phyloP scores from a whole-genome alignment of 2,329 filamentous ascomycete species.

The Pseudogymnoascus sp. region DNA sequence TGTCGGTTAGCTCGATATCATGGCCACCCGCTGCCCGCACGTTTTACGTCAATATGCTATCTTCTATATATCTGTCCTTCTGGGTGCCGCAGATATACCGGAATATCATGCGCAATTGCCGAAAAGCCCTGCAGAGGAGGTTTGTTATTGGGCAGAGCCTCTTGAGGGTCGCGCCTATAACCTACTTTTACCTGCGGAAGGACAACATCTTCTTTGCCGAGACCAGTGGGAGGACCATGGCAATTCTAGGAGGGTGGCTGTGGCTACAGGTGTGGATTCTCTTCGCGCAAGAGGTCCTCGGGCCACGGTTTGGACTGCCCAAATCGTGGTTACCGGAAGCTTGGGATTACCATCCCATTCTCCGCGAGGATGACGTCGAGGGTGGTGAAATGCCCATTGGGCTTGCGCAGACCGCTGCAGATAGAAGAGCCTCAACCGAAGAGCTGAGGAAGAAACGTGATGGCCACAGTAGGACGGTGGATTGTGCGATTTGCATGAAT shows the following conservation, averaged over 20 bases:
- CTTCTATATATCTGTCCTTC: constrained; percentile 74
- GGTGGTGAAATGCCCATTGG: constrained; percentile 75
- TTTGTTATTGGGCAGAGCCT: constrained; percentile 80
- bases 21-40: constrained; percentile 50
- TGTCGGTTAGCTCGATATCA: constrained; percentile 50
- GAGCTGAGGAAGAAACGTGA: constrained; percentile 34
- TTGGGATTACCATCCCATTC: constrained; percentile 91
- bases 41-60: constrained; percentile 53
- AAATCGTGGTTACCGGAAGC: constrained; percentile 60
- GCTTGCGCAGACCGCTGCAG: constrained; percentile 36
- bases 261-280: constrained; percentile 78
- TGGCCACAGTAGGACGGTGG: constrained; percentile 48
- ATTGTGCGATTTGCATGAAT: constrained; percentile 94
- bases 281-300: constrained; percentile 74
- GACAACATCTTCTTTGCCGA: constrained; percentile 76
- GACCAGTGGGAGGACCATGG: constrained; percentile 57
- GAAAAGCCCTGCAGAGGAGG: constrained; percentile 81
- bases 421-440: constrained; percentile 28
- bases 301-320: constrained; percentile 78
- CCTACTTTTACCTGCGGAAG: constrained; percentile 73
- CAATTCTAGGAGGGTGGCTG: constrained; percentile 64
- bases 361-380: constrained; percentile 75
- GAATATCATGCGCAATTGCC: constrained; percentile 84
- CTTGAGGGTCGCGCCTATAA: constrained; percentile 68
- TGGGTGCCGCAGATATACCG: constrained; percentile 90